These are phyloP conservation scores for Zymoseptoria tritici DNA, from an alignment of 2,329 filamentous ascomycete species.

Conservation along the genomic window DNA sequence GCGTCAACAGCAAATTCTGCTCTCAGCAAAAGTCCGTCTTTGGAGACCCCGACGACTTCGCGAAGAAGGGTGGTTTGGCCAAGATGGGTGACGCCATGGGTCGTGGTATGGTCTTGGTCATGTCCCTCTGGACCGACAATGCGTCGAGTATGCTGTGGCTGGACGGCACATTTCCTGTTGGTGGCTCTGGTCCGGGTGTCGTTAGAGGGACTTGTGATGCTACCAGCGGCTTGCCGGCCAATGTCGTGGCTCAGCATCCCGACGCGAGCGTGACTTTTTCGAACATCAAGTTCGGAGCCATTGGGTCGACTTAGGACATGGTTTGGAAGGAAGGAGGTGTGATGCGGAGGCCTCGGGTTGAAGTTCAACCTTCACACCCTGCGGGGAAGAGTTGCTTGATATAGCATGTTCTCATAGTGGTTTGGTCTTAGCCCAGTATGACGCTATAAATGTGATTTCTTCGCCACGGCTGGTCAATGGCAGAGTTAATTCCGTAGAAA, in stretches of 20 bases:
- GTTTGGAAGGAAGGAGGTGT: background rate
- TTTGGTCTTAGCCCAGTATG: background rate
- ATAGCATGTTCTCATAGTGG: background rate
- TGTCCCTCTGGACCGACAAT: constrained; percentile 62
- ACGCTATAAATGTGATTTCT: background rate
- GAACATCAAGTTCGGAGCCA: constrained; percentile 1
- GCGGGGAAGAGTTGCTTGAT: background rate
- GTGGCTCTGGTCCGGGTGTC: constrained; percentile 10
- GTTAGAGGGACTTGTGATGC: constrained; percentile 12
- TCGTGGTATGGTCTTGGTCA: constrained; percentile 57
- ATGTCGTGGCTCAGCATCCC: background rate
- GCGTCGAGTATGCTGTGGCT: constrained; percentile 67
- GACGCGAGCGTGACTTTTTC: background rate
- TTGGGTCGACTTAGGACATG: background rate
- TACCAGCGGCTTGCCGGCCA: background rate
- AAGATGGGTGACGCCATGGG: constrained; percentile 49
- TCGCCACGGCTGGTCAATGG: no score
- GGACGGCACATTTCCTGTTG: constrained; percentile 38
- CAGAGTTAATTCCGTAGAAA: no score
- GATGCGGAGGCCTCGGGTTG: background rate
- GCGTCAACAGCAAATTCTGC: constrained; percentile 54
- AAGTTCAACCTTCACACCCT: background rate
- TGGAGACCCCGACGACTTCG: constrained; percentile 41
- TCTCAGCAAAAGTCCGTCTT: constrained; percentile 28
- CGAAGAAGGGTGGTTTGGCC: constrained; percentile 48